Base-by-base conservation (phyloP, 768 basidiomycete genomes). In the Kwoniella sp. region DNA sequence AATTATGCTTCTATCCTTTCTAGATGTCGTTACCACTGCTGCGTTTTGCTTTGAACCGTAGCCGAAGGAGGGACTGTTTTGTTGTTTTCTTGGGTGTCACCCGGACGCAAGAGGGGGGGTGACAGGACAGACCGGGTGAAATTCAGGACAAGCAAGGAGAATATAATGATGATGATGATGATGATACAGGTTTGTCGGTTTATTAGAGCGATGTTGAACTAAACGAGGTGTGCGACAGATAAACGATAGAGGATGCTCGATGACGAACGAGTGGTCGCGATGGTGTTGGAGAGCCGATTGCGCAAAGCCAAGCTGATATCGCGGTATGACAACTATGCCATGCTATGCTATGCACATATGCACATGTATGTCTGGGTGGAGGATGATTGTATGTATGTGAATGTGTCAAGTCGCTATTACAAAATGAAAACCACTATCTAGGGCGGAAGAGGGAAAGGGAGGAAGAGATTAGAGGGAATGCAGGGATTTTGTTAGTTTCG, bases 1-100 rank as follows among this genome's bases (percentile, higher is more conserved):
- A 53, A 55, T 55, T 55, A 55, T 55, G 54, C 54, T 55, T 55
- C 54, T 55, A 55, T 55, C 54, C 29, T 55, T 55, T 45, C 41
- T 45, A 45, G 41, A 45, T 45, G 41, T 45, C 41, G 41, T 45
- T 45, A 45, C 41, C 15, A 17, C 41, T 45, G 20, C 41, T 45
- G 8, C 41, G 41, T 11, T 3, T 20, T 45, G 11, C 4, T 7
- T 37, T 37, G n/a, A n/a, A n/a, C 17, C 20, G 41, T 20, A 45
- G 41, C 41, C 41, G 41, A 45, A 45, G 15, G 17, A 3, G 15
- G n/a, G n/a, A n/a, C n/a, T n/a, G n/a, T n/a, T n/a, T n/a, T n/a
- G n/a, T n/a, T n/a, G n/a, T n/a, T n/a, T n/a, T n/a, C 20, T 17
- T 45, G 41, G 41, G 3, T 45, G 8, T 45, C 41, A 20, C 41